Base-by-base conservation (phyloP, 2,329 filamentous ascomycete species). In the Fusarium bulbicola region DNA sequence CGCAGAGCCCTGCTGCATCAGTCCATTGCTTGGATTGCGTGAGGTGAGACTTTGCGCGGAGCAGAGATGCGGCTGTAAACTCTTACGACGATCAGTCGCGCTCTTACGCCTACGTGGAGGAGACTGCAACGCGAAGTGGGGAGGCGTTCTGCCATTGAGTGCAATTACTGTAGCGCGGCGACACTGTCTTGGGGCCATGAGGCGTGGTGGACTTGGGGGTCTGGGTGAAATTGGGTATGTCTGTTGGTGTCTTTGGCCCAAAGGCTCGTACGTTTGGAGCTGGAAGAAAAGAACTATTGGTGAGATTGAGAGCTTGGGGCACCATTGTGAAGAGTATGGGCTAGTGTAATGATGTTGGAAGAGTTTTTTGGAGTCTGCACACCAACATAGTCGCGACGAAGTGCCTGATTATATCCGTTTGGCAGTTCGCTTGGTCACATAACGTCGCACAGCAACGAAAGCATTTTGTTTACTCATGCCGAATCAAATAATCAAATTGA, bases 21-120 rank as follows among this genome's bases (percentile, higher is more conserved):
- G 9, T 0, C 18, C 49, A 52, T 52, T 52, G 13, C 32, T 52
- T 6, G 49, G 32, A 52, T 52, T 52, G 13, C 32, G 32, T 5
- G 26, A 12, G 0, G 49, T 52, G 0, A 52, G 18, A 16, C 2
- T 37, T 3, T 37, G 49, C 0, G 32, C 49, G 0, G 49, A 52
- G 32, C n/a, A 37, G 1, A 52, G 1, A 26, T 37, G 32, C 24
- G 32, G 6, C 18, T 52, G n/a, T 0, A 52, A 9, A 7, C 49
- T 26, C 13, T 16, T 37, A 3, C 49, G 32, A 6, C 49, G 49
- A 26, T 52, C 18, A 21, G 18, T 26, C 6, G 32, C 49, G 18
- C 32, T 52, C 1, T 52, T 52, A 1, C 49, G n/a, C 6, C 49
- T 36, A 13, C 49, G 49, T 7, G 49, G 49, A 2, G 32, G 49